A percentile compares a stretch with the other conserved stretches of the same genome.
Conservation (phyloP, 371 early-diverging fungal genomes). For the Lichtheimia ornata region DNA sequence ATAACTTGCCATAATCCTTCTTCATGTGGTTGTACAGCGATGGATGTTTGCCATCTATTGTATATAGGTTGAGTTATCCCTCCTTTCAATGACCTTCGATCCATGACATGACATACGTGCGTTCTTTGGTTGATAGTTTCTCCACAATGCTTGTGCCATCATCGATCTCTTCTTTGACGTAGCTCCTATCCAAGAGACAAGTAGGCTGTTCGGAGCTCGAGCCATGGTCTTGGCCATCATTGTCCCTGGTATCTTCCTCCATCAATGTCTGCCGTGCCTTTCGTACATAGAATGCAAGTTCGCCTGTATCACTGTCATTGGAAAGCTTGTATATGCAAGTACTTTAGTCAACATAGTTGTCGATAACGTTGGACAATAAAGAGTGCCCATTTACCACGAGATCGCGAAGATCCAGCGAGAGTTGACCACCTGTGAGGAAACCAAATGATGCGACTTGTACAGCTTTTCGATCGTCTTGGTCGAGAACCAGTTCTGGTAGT, state of each 20-base stretch:
- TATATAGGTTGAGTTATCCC: too few species aligned
- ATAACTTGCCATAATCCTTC: constrained; percentile 52
- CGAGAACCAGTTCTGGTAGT: constrained; percentile 37
- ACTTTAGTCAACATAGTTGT: too few species aligned
- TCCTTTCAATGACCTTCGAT: too few species aligned
- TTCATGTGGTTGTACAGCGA: constrained; percentile 31
- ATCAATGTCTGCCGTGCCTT: constrained; percentile 22
- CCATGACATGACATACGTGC: neutral
- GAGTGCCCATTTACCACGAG: constrained; percentile 33
- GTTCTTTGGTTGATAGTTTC: constrained; percentile 11
- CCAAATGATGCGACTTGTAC: constrained; percentile 53
- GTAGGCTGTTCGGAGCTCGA: neutral
- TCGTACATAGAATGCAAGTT: constrained; percentile 39
- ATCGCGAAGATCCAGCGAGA: constrained; percentile 38
- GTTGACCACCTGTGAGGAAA: constrained; percentile 47
- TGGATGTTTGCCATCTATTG: constrained; percentile 29
- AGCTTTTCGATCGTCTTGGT: constrained; percentile 41
- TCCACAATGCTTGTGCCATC: constrained; percentile 28
- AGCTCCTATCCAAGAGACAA: constrained; percentile 33
- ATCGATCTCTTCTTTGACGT: constrained; percentile 32
- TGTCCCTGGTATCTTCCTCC: constrained; percentile 10
- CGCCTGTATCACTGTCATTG: constrained; percentile 18
- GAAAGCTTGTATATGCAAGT: constrained; percentile 10
- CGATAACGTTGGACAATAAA: too few species aligned
- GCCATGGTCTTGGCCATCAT: constrained; percentile 6